These are phyloP conservation scores for Phialemonium atrogriseum DNA, from an alignment of 2,329 filamentous ascomycete species.

Conservation along the genomic window DNA sequence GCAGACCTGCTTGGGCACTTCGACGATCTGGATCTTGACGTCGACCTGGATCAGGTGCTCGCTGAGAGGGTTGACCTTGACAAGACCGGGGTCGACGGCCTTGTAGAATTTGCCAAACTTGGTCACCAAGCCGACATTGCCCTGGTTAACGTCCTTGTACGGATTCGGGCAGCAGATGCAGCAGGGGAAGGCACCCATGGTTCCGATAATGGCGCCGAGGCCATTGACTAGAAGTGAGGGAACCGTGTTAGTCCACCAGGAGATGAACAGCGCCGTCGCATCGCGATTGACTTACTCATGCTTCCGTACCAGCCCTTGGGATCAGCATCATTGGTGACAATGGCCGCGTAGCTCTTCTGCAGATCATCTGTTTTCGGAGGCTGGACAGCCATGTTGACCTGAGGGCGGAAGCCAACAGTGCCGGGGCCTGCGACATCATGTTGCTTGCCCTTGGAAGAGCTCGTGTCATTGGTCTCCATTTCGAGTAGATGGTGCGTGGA, in stretches of 20 bases:
- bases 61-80: slow-evolving; percentile 94
- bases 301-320: slow-evolving; percentile 81
- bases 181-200: slow-evolving; percentile 80
- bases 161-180: slow-evolving; percentile 91
- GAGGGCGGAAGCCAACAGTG: slow-evolving; percentile 35
- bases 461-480: slow-evolving; percentile 5
- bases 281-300: slow-evolving; percentile 58
- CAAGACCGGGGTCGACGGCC: slow-evolving; percentile 90
- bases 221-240: no score
- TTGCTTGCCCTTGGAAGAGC: slow-evolving; percentile 11
- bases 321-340: slow-evolving; percentile 56
- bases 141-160: slow-evolving; percentile 86
- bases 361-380: slow-evolving; percentile 77
- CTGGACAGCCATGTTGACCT: slow-evolving; percentile 60
- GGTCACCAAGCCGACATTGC: slow-evolving; percentile 90
- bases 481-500: no score
- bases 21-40: slow-evolving; percentile 97
- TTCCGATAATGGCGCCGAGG: slow-evolving; percentile 68
- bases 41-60: slow-evolving; percentile 88
- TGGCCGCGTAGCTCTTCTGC: slow-evolving; percentile 68
- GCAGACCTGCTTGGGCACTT: slow-evolving; percentile 93
- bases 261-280: no score
- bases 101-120: slow-evolving; percentile 94
- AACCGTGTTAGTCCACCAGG: no score
- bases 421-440: slow-evolving; percentile 7